Evolutionary conservation across 2,329 filamentous ascomycete genomes (phyloP).

Genomic region (Colletotrichum filicis): DNA sequence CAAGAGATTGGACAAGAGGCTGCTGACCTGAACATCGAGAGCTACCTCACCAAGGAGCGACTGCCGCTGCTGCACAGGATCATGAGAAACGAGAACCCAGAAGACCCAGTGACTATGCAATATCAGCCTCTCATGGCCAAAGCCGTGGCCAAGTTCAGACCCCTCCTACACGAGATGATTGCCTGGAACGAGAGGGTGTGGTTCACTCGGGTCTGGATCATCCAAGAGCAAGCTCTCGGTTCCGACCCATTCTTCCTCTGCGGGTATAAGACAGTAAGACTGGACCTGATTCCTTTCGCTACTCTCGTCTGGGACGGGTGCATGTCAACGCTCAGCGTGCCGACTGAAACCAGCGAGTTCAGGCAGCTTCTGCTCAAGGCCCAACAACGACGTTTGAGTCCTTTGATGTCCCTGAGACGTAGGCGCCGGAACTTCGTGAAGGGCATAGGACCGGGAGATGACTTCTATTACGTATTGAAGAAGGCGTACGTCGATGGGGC

Average conservation of each 20-base stretch:
- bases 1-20: conserved; percentile 42
- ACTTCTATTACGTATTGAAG: conserved; percentile 35
- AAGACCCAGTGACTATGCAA: conserved; percentile 37
- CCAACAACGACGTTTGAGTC: neutral
- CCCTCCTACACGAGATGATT: neutral
- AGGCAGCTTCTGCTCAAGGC: neutral
- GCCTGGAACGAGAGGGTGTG: conserved; percentile 36
- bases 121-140: conserved; percentile 13
- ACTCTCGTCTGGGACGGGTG: conserved; percentile 35
- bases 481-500: conserved; percentile 36
- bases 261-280: conserved; percentile 39
- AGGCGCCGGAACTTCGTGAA: conserved; percentile 24
- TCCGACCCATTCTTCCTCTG: conserved; percentile 40
- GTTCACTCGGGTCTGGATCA: conserved; percentile 43
- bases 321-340: conserved; percentile 8
- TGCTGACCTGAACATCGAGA: conserved; percentile 35
- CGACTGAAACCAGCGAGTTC: neutral
- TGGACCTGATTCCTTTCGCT: conserved; percentile 40
- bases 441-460: conserved; percentile 35
- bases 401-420: conserved; percentile 1
- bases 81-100: conserved; percentile 8
- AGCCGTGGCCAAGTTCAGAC: neutral
- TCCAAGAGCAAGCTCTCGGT: conserved; percentile 44
- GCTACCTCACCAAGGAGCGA: conserved; percentile 16
- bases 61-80: neutral